Base-by-base conservation (phyloP, 2,329 filamentous ascomycete species). In the Phoma sp. region DNA sequence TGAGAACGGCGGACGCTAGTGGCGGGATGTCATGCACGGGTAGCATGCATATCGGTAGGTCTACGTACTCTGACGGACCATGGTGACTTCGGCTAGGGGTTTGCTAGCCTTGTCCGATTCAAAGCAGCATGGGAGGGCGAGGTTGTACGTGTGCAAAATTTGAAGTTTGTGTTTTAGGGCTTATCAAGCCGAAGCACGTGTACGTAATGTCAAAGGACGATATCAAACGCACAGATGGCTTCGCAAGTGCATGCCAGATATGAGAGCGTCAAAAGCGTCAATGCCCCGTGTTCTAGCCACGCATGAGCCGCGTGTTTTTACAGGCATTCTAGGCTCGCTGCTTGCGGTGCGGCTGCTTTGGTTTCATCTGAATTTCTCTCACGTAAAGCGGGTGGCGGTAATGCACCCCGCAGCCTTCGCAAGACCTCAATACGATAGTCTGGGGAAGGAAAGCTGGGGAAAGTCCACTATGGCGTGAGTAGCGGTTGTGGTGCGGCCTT, bases 1-100 rank as follows among this genome's bases (percentile, higher is more conserved):
- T 18, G 30, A 3, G 12, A 7, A n/a, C 20, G 20, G 47, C 47
- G 40, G 47, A 52, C 42, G 29, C 48, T 52, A 52, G 48, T 5
- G 46, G 48, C 42, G 42, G 42, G n/a, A 40, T 17, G 14, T 6
- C 29, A 47, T 26, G 25, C 18, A 46, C 18, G 32, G 42, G 30
- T 23, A 15, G 14, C 21, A 21, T 48, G 26, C 46, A 42, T 34
- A 15, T n/a, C n/a, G n/a, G n/a, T n/a, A n/a, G 37, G 30, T 36
- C 46, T 23, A 30, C 26, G 26, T 38, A 21, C 15, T 14, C 15
- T 28, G 20, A 11, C 34, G 37, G 14, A 7, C n/a, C 9, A 29
- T 17, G 21, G 28, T 46, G 42, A 17, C 11, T 18, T 40, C 15
- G n/a, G n/a, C n/a, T 4, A 12, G 18, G 6, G 17, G 4, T 25